Conservation (phyloP, 139 green algal genomes). For the Chlamydomonas eustigma region DNA sequence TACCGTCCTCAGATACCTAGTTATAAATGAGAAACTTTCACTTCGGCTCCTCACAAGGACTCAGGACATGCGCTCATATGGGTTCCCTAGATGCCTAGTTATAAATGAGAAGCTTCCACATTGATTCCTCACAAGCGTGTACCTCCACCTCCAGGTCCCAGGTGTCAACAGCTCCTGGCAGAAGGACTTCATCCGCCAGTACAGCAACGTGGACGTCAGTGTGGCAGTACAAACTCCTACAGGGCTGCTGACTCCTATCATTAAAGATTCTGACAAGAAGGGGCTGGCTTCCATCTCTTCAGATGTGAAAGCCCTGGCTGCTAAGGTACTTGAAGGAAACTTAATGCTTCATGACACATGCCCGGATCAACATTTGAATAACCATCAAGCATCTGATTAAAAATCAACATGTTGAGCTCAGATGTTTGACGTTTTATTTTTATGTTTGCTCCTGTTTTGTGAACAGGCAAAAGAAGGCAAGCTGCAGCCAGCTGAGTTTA, state of each 20-base stretch:
- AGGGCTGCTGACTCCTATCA: constrained; percentile 90
- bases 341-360: too few species aligned
- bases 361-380: too few species aligned
- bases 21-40: too few species aligned
- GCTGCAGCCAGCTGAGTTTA: constrained; percentile 91
- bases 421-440: too few species aligned
- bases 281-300: constrained; percentile 2
- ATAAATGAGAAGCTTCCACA: too few species aligned
- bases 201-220: constrained; percentile 69
- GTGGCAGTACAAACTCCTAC: constrained; percentile 83
- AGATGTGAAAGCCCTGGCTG: constrained; percentile 78
- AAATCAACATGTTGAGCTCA: too few species aligned
- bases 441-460: too few species aligned
- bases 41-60: too few species aligned
- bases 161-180: constrained; percentile 77
- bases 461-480: constrained; percentile 37
- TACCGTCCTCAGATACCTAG: not conserved
- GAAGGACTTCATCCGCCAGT: constrained; percentile 88
- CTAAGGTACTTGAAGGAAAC: constrained; percentile 67
- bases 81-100: too few species aligned
- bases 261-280: constrained; percentile 65
- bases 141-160: constrained; percentile 21
- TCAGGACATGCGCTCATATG: too few species aligned
- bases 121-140: too few species aligned
- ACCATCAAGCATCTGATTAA: too few species aligned